A percentile compares a stretch with the other conserved stretches of the same genome.
These are phyloP conservation scores for Helminthosporium solani DNA, from an alignment of 2,329 filamentous ascomycete genomes.

Conservation along the genomic window DNA sequence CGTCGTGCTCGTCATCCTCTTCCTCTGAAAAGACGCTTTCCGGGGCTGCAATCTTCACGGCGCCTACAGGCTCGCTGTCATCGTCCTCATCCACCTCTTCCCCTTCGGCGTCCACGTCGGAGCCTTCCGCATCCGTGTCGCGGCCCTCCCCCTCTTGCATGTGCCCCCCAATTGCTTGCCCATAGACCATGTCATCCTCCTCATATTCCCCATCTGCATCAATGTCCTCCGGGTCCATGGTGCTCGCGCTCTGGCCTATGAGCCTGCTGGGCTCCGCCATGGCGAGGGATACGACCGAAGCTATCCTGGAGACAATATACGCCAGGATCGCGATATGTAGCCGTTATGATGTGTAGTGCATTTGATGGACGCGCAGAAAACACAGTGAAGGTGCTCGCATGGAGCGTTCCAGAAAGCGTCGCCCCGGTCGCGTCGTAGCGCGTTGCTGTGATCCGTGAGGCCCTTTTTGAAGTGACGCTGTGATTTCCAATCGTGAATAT, in stretches of 20 bases:
- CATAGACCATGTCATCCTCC: slow-evolving; percentile 40
- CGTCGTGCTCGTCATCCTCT: slow-evolving; percentile 42
- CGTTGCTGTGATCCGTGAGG: slow-evolving; percentile 20
- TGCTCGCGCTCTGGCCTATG: slow-evolving; percentile 36
- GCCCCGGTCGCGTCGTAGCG: slow-evolving; percentile 26
- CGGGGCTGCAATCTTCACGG: slow-evolving; percentile 43
- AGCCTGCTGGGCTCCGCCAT: slow-evolving; percentile 46
- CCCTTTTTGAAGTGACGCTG: slow-evolving; percentile 8
- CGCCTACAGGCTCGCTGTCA: slow-evolving; percentile 48
- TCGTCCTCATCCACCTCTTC: slow-evolving; percentile 56
- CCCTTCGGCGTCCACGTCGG: slow-evolving; percentile 46
- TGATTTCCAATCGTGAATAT: slow-evolving; percentile 8
- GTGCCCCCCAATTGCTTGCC: slow-evolving; percentile 18
- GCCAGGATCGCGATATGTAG: slow-evolving; percentile 34
- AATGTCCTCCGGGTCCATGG: slow-evolving; percentile 35
- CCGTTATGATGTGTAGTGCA: slow-evolving; percentile 20
- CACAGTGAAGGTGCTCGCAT: slow-evolving; percentile 27
- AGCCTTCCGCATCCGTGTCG: slow-evolving; percentile 43
- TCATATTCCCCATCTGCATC: slow-evolving; percentile 44
- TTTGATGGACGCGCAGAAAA: slow-evolving; percentile 23
- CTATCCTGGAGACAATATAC: slow-evolving; percentile 41
- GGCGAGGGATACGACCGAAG: slow-evolving; percentile 44
- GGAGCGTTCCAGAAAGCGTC: slow-evolving; percentile 26
- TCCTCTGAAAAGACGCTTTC: slow-evolving; percentile 40
- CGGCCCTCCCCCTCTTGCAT: slow-evolving; percentile 31